phyloP scores from a whole-genome alignment of 2,329 filamentous ascomycete species.

The Acrocalymma vagum region DNA sequence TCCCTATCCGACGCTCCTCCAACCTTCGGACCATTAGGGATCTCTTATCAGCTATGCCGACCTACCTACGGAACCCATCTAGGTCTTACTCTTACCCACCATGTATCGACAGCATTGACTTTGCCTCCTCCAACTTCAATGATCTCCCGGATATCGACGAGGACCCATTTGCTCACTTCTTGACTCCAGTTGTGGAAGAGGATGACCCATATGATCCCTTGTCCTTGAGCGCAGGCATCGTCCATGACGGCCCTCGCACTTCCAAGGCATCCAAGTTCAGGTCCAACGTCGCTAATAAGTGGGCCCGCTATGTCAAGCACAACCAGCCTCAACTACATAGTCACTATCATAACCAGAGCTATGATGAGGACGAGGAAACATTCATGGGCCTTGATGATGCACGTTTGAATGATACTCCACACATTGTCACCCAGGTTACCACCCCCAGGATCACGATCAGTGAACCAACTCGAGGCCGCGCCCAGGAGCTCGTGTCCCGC shows the following conservation, averaged over 20 bases:
- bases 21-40: slow-evolving; percentile 30
- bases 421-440: slow-evolving; percentile 36
- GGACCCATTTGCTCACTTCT: slow-evolving; percentile 54
- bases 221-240: slow-evolving; percentile 50
- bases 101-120: slow-evolving; percentile 37
- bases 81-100: slow-evolving; percentile 47
- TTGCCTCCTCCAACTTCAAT: slow-evolving; percentile 18
- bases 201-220: slow-evolving; percentile 49
- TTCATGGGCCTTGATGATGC: slow-evolving; percentile 48
- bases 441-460: slow-evolving; percentile 35
- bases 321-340: slow-evolving; percentile 42
- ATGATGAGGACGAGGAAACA: slow-evolving; percentile 44
- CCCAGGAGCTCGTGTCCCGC: slow-evolving; percentile 43
- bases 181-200: slow-evolving; percentile 51
- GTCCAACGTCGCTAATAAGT: slow-evolving; percentile 48
- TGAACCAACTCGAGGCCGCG: slow-evolving; percentile 46
- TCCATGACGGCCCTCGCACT: slow-evolving; percentile 33
- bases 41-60: slow-evolving; percentile 41
- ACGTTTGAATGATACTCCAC: slow-evolving; percentile 40
- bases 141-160: slow-evolving; percentile 52
- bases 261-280: slow-evolving; percentile 49
- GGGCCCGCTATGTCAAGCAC: slow-evolving; percentile 50
- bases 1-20: slow-evolving; percentile 30
- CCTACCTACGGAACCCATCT: slow-evolving; percentile 34
- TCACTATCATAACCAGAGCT: slow-evolving; percentile 37